These are phyloP conservation scores for Ligustrum vulgare DNA, from an alignment of 257 asterid species.

Conservation along the genomic window DNA sequence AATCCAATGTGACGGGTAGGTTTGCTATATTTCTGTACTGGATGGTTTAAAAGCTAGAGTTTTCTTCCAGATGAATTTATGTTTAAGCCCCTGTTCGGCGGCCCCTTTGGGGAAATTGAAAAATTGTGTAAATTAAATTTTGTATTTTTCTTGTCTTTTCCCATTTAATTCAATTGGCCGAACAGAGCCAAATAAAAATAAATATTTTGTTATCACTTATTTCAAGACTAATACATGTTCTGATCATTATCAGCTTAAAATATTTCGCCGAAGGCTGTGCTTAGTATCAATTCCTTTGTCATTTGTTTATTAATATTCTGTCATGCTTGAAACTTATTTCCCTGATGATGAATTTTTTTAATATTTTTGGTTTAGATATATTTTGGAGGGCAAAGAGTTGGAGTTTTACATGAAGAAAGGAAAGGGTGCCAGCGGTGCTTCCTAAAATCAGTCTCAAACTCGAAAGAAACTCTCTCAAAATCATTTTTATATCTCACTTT, in stretches of 20 bases:
- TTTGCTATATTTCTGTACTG: neutral
- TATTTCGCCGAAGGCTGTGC: too few species aligned
- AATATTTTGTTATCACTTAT: neutral
- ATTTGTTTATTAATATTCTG: neutral
- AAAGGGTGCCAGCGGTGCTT: conserved; percentile 52
- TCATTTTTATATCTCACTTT: conserved; percentile 4
- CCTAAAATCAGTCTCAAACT: conserved; percentile 11
- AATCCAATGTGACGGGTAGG: neutral
- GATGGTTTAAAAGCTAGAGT: neutral
- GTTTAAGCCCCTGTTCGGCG: too few species aligned
- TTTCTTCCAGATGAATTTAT: neutral
- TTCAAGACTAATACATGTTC: neutral
- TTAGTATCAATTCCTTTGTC: neutral
- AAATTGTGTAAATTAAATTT: too few species aligned
- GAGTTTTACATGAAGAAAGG: conserved; percentile 64
- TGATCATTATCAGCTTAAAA: neutral
- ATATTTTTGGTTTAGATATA: conserved; percentile 31
- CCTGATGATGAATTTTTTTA: neutral
- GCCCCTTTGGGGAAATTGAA: too few species aligned
- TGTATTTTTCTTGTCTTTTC: too few species aligned
- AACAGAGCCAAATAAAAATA: too few species aligned
- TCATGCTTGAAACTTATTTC: neutral
- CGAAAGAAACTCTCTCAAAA: neutral
- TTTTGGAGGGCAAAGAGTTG: conserved; percentile 61
- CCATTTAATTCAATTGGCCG: too few species aligned